These are phyloP conservation scores for Microthyrium microscopicum DNA, from an alignment of 2,329 filamentous ascomycete species.

Conservation along the genomic window DNA sequence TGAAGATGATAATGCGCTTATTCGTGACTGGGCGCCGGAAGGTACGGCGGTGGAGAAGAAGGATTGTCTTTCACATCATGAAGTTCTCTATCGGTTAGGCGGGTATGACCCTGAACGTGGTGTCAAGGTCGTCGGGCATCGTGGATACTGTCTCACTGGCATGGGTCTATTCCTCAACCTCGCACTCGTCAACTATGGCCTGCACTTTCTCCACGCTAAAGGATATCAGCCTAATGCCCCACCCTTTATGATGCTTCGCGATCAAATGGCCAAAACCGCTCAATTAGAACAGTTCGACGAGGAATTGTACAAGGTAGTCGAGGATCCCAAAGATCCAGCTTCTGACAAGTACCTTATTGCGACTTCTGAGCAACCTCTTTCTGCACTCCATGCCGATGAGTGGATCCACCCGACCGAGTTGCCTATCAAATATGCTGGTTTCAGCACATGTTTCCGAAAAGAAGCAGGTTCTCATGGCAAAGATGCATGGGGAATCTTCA, in stretches of 20 bases:
- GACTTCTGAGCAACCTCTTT: constrained; percentile 52
- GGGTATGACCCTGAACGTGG: constrained; percentile 88
- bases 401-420: constrained; percentile 77
- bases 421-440: constrained; percentile 77
- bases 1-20: constrained; percentile 71
- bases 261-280: constrained; percentile 95
- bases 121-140: constrained; percentile 84
- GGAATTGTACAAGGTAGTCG: constrained; percentile 86
- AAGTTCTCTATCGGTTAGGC: constrained; percentile 73
- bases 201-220: constrained; percentile 69
- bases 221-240: constrained; percentile 44
- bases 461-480: constrained; percentile 84
- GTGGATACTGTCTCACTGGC: constrained; percentile 80
- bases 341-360: constrained; percentile 75
- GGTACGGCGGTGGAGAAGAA: constrained; percentile 62
- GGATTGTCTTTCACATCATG: constrained; percentile 77
- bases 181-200: constrained; percentile 85
- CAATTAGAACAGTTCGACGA: constrained; percentile 96
- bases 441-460: constrained; percentile 88
- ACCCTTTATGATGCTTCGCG: constrained; percentile 86
- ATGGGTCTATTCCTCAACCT: constrained; percentile 76
- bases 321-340: constrained; percentile 60
- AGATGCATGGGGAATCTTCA: constrained; percentile 96
- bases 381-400: constrained; percentile 64
- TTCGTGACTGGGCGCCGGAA: constrained; percentile 67